Percentiles rank a stretch among this genome's conserved stretches.
These are phyloP conservation scores for Rubroboletus pulcherrimus DNA, from an alignment of 768 basidiomycete genomes.

Conservation along the genomic window DNA sequence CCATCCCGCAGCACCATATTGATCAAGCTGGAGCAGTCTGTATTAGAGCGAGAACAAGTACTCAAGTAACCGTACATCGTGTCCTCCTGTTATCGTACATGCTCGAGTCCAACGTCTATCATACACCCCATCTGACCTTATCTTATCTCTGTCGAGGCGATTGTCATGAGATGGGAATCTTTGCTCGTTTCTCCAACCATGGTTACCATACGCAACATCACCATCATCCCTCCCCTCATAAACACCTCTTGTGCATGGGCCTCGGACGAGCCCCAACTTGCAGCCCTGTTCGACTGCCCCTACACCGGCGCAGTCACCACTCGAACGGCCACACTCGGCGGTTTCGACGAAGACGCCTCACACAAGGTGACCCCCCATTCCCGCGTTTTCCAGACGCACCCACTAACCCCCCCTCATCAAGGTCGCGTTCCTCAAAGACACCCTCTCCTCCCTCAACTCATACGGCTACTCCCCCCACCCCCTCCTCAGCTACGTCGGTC, in stretches of 20 bases:
- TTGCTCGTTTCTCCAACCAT: slow-evolving; percentile 30
- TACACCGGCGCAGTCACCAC: slow-evolving; percentile 80
- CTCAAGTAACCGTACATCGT: slow-evolving; percentile 49
- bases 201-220: slow-evolving; percentile 55
- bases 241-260: slow-evolving; percentile 86
- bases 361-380: slow-evolving; percentile 47
- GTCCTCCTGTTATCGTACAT: slow-evolving; percentile 6
- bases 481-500: slow-evolving; percentile 54
- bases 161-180: not conserved
- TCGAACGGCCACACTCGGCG: slow-evolving; percentile 66
- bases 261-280: slow-evolving; percentile 60
- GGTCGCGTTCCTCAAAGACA: slow-evolving; percentile 56
- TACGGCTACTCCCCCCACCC: slow-evolving; percentile 86
- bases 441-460: slow-evolving; percentile 69
- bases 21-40: slow-evolving; percentile 91
- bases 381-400: not conserved
- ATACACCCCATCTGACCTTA: slow-evolving; percentile 9
- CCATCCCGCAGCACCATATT: slow-evolving; percentile 92
- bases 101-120: not conserved
- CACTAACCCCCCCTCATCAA: slow-evolving; percentile 27
- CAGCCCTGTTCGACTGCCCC: slow-evolving; percentile 59
- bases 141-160: slow-evolving; percentile 9
- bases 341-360: slow-evolving; percentile 61
- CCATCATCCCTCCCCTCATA: slow-evolving; percentile 60
- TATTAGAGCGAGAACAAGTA: slow-evolving; percentile 91